These are phyloP conservation scores for Sindora glabra DNA, from an alignment of 306 rosid genomes.

Conservation along the genomic window DNA sequence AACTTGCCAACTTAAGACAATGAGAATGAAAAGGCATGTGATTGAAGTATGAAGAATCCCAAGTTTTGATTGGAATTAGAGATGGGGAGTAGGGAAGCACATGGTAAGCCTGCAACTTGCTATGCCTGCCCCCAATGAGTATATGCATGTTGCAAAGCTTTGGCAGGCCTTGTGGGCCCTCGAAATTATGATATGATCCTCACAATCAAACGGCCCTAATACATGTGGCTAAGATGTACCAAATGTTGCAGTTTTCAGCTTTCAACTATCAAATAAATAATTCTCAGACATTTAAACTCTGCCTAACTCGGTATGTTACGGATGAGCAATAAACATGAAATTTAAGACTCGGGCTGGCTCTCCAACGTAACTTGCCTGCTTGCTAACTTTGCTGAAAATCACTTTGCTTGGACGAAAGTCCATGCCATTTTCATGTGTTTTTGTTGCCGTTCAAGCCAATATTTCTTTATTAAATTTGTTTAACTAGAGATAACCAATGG, in stretches of 20 bases:
- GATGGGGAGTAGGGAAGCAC: constrained; percentile 29
- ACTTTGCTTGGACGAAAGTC: not conserved
- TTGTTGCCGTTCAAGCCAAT: not conserved
- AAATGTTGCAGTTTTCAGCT: not conserved
- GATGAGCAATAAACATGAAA: constrained; percentile 13
- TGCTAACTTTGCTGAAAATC: not conserved
- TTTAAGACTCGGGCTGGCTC: not conserved
- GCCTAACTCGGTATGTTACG: not conserved
- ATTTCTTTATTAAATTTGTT: not conserved
- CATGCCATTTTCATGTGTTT: not conserved
- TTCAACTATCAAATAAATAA: not conserved
- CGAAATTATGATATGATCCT: constrained; percentile 5
- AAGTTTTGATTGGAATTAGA: constrained; percentile 24
- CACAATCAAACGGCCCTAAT: not conserved
- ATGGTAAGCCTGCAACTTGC: constrained; percentile 19
- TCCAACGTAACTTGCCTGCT: not conserved
- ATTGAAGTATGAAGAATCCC: constrained; percentile 18
- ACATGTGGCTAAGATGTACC: not conserved
- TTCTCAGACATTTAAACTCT: not conserved
- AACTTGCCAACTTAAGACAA: too few relatives aligned
- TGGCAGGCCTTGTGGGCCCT: constrained; percentile 19
- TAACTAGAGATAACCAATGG: not conserved
- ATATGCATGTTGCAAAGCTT: not conserved
- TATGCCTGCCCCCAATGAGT: constrained; percentile 17
- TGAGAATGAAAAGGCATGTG: too few relatives aligned